These are phyloP conservation scores for Smittium mucronatum DNA, from an alignment of 371 early-diverging fungal genomes.

Conservation along the genomic window DNA sequence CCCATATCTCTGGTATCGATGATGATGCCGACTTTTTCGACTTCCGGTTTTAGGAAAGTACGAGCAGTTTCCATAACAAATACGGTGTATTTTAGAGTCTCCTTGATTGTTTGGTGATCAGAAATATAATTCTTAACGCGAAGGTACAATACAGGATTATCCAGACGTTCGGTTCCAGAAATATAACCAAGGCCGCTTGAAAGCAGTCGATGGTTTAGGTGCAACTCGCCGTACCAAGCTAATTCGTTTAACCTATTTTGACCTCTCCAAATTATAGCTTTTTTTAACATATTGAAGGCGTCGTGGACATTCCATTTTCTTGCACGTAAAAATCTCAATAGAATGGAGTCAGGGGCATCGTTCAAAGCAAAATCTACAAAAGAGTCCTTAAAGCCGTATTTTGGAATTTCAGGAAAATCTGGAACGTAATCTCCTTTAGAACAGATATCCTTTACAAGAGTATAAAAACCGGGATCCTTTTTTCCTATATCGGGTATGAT, in stretches of 20 bases:
- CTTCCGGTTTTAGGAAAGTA: constrained; percentile 48
- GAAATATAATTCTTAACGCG: constrained; percentile 45
- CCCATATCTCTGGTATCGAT: constrained; percentile 71
- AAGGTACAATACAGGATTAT: constrained; percentile 36
- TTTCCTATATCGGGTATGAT: neutral
- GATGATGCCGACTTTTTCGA: constrained; percentile 61
- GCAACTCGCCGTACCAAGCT: constrained; percentile 31
- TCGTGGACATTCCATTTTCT: constrained; percentile 41
- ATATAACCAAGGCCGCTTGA: constrained; percentile 32
- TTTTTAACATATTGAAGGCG: constrained; percentile 35
- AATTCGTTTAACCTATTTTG: constrained; percentile 29
- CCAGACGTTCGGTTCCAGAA: constrained; percentile 29
- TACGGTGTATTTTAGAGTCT: constrained; percentile 41
- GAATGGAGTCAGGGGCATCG: constrained; percentile 40
- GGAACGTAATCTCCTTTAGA: neutral
- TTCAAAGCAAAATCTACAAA: constrained; percentile 29
- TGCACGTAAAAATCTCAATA: constrained; percentile 44
- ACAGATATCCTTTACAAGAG: neutral
- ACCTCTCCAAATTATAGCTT: constrained; percentile 35
- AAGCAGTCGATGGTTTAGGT: constrained; percentile 28
- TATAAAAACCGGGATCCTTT: neutral
- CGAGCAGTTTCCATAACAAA: constrained; percentile 74
- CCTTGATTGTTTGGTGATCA: constrained; percentile 27
- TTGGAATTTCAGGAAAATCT: neutral
- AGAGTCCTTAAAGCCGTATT: constrained; percentile 15